These are phyloP conservation scores for Bipolaris cookei DNA, from an alignment of 2,329 filamentous ascomycete genomes.

Conservation along the genomic window DNA sequence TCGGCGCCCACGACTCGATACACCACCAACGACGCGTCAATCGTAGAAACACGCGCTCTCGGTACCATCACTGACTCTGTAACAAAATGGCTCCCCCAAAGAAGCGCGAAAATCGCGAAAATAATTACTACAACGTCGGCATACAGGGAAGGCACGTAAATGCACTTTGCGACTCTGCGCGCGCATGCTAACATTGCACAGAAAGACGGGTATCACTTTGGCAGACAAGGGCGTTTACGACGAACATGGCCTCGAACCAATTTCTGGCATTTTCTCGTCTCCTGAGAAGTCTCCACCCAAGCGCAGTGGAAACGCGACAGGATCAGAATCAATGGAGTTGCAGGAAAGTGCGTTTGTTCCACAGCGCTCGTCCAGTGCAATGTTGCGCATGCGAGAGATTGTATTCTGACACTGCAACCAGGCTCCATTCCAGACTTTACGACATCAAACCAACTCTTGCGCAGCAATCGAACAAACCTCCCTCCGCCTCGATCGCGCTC, in stretches of 20 bases:
- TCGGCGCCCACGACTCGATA: constrained; percentile 1
- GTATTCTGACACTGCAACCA: constrained; percentile 28
- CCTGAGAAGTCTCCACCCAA: constrained; percentile 68
- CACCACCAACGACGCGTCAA: constrained; percentile 20
- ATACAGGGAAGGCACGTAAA: constrained; percentile 47
- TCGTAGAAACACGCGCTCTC: constrained; percentile 26
- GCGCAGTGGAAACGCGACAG: constrained; percentile 52
- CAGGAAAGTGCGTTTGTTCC: constrained; percentile 61
- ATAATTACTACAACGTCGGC: constrained; percentile 50
- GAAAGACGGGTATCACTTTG: constrained; percentile 87
- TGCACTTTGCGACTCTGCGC: constrained; percentile 3
- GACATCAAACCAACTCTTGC: constrained; percentile 55
- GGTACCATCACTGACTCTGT: not conserved
- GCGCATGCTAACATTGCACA: constrained; percentile 49
- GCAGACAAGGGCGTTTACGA: constrained; percentile 81
- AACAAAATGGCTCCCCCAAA: constrained; percentile 42
- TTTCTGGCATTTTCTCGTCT: constrained; percentile 88
- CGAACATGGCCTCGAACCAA: constrained; percentile 88
- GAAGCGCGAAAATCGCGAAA: constrained; percentile 49
- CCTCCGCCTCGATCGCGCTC: constrained; percentile 62
- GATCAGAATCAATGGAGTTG: constrained; percentile 67
- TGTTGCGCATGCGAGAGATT: not conserved
- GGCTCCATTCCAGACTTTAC: constrained; percentile 59
- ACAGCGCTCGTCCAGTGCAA: constrained; percentile 6
- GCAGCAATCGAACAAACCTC: constrained; percentile 52